Base-by-base conservation (phyloP, 1,284 basidiomycete genomes). In the Ustilago lituana region DNA sequence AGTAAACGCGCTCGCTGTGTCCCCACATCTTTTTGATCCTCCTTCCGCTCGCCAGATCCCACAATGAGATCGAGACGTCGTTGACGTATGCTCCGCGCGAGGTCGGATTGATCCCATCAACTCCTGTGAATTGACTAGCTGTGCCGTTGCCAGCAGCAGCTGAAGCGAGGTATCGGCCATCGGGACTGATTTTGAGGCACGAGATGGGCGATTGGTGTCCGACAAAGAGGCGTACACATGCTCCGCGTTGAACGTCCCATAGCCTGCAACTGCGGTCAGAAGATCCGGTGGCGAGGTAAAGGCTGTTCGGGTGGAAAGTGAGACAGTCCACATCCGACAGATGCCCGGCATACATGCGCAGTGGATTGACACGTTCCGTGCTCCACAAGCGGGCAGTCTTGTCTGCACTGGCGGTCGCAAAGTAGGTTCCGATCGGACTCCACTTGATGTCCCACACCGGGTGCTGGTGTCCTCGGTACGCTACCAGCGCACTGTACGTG, bases 391-490 rank as follows among this genome's bases (percentile, higher is more conserved):
- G 87, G 0, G 96, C 96, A 2, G 96, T 97, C 64, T 92, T 86
- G 83, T 99, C 96, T 46, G 95, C 86, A 79, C 93, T 94, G 5
- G 89, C 94, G 11, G 93, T 95, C 0, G 95, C 95, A 83, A 99
- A 99, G 84, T 98, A 98, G n/a, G 95, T 89, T 5, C 96, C 95
- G 84, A 93, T 88, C 7, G 95, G 94, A 70, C 92, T 94, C 96
- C 96, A 99, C 81, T 97, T 90, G 9, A 96, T 93, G 75, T 98
- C 94, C 96, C 96, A 99, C 0, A 99, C 90, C 0, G 96, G 94
- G 82, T 96, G 94, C 80, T 95, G 90, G 79, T 99, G 96, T 0
- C 96, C 96, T 19, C 94, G 88, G 82, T 95, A 99, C 6, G 91
- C 93, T 5, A 94, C 94, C 8, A 98, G 85, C 73, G 96, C 96